Conservation (phyloP, 805 yeast species). For the Barnettozyma siamensis region DNA sequence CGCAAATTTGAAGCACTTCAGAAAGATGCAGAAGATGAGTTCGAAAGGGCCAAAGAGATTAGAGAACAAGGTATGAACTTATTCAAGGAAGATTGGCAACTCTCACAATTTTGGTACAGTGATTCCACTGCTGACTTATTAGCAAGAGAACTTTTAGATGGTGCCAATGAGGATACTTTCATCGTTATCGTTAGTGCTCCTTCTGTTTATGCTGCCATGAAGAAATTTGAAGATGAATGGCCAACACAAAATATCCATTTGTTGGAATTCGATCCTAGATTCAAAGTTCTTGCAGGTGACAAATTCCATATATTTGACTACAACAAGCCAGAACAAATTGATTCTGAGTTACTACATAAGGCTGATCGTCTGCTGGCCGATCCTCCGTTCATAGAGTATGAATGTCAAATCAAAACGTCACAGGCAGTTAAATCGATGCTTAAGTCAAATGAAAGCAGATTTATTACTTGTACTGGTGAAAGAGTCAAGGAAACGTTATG, state of each 20-base stretch:
- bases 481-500: constrained; percentile 51
- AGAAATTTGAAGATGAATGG: constrained; percentile 43
- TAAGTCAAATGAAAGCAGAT: constrained; percentile 28
- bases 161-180: constrained; percentile 66
- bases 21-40: constrained; percentile 47
- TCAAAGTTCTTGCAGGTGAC: constrained; percentile 65
- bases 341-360: constrained; percentile 50
- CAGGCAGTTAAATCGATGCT: constrained; percentile 58
- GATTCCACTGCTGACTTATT: constrained; percentile 65
- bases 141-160: constrained; percentile 69
- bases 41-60: constrained; percentile 24
- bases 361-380: constrained; percentile 74
- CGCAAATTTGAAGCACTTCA: constrained; percentile 67
- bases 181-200: constrained; percentile 85
- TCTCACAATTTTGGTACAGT: constrained; percentile 84
- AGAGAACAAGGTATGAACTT: constrained; percentile 53
- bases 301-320: constrained; percentile 74
- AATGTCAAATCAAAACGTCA: constrained; percentile 70
- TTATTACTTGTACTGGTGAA: constrained; percentile 82
- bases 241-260: constrained; percentile 70
- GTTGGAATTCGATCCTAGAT: constrained; percentile 75
- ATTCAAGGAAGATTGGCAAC: constrained; percentile 90
- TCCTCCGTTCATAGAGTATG: constrained; percentile 81
- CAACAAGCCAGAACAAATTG: constrained; percentile 50
- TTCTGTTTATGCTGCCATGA: constrained; percentile 81